Evolutionary conservation across 2,329 filamentous ascomycete genomes (phyloP).

Genomic region (Phialemoniopsis sp.): DNA sequence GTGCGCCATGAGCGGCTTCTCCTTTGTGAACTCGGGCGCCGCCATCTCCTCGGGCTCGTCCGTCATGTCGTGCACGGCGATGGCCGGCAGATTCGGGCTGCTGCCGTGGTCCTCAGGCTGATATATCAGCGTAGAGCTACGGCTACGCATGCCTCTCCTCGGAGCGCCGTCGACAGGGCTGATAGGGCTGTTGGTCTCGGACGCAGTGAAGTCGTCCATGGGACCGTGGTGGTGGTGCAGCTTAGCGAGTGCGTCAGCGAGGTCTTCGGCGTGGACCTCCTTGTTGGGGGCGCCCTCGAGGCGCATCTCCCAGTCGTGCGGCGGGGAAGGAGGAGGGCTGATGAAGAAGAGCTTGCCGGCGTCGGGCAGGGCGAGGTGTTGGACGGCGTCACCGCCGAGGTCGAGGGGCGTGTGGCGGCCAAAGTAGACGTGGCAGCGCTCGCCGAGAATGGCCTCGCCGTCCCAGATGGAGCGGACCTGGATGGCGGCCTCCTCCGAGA

Average conservation of each 20-base stretch:
- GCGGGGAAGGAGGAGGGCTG: slow-evolving; percentile 63
- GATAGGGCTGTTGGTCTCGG: slow-evolving; percentile 25
- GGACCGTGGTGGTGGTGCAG: slow-evolving; percentile 42
- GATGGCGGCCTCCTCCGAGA: slow-evolving; percentile 64
- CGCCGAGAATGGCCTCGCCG: slow-evolving; percentile 68
- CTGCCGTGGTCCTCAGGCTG: slow-evolving; percentile 52
- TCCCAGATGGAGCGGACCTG: slow-evolving; percentile 70
- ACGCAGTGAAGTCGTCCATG: slow-evolving; percentile 10
- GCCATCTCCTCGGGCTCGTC: slow-evolving; percentile 44
- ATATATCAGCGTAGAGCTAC: slow-evolving; percentile 64
- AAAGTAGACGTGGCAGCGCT: slow-evolving; percentile 66
- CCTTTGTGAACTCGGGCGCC: slow-evolving; percentile 27
- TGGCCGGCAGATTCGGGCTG: slow-evolving; percentile 56
- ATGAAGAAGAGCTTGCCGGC: slow-evolving; percentile 72
- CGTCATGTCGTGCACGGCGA: slow-evolving; percentile 65
- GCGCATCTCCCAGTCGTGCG: slow-evolving; percentile 65
- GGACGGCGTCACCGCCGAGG: slow-evolving; percentile 33
- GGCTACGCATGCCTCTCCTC: slow-evolving; percentile 38
- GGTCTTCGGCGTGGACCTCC: slow-evolving; percentile 64
- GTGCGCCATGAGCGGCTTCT: slow-evolving; percentile 51
- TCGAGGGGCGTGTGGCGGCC: slow-evolving; percentile 58
- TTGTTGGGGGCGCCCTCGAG: slow-evolving; percentile 69
- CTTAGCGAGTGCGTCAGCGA: slow-evolving; percentile 62
- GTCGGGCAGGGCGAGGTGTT: slow-evolving; percentile 62
- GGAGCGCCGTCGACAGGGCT: slow-evolving; percentile 33